Evolutionary conservation across 164 flowering plant genomes (phyloP).

Genomic region (Tinospora cordifolia): DNA sequence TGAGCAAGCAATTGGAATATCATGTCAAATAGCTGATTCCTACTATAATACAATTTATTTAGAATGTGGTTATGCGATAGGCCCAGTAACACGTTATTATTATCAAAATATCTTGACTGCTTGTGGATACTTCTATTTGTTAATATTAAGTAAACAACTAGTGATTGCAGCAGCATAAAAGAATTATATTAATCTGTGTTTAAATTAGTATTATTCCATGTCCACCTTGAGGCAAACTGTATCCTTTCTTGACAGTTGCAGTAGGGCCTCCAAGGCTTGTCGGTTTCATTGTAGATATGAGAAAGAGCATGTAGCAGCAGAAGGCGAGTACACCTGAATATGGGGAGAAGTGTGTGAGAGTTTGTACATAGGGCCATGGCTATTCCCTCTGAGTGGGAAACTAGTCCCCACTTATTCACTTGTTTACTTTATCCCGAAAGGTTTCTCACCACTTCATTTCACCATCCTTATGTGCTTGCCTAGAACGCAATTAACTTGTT

Average conservation of each 20-base stretch:
- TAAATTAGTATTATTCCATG: no score
- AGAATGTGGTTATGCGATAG: no score
- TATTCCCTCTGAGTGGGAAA: not conserved
- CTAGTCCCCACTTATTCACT: not conserved
- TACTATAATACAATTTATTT: no score
- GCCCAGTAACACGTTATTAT: no score
- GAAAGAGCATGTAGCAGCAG: not conserved
- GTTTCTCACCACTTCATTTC: not conserved
- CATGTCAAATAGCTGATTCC: no score
- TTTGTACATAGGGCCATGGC: not conserved
- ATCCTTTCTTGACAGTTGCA: constrained; percentile 1
- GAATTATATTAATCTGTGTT: no score
- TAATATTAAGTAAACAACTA: no score
- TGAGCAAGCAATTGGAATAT: no score
- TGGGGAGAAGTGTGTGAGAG: not conserved
- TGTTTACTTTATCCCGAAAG: not conserved
- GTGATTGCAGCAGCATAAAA: no score
- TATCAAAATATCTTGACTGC: no score
- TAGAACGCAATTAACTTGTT: not conserved
- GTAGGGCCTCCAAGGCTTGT: not conserved
- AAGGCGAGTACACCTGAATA: not conserved
- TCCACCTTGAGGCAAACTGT: not conserved
- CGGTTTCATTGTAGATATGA: not conserved
- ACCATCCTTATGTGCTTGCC: not conserved
- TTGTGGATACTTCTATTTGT: no score